These are phyloP conservation scores for Termitomyces sp. DNA, from an alignment of 768 basidiomycete species.

Conservation along the genomic window DNA sequence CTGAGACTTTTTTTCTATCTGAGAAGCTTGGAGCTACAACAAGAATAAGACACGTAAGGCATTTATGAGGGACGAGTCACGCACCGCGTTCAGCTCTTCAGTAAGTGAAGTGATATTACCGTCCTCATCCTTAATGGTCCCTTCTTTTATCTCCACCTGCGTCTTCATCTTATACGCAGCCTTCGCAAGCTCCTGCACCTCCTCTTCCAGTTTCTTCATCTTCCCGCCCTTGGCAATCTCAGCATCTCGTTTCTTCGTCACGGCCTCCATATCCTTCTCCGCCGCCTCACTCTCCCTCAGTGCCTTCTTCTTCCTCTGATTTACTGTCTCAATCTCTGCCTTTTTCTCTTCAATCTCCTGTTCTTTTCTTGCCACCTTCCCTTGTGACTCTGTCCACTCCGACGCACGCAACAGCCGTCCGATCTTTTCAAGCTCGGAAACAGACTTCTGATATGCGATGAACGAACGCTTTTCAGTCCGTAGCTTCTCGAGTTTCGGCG, in stretches of 20 bases:
- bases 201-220: constrained; percentile 78
- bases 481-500: constrained; percentile 88
- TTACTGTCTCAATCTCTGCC: constrained; percentile 38
- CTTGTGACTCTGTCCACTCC: constrained; percentile 72
- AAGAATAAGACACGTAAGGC: background rate
- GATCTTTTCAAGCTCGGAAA: constrained; percentile 81
- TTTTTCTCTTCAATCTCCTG: constrained; percentile 46
- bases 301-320: constrained; percentile 45
- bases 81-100: constrained; percentile 56
- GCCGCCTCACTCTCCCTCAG: constrained; percentile 52
- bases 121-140: constrained; percentile 75
- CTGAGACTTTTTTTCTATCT: constrained; percentile 54
- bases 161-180: constrained; percentile 77
- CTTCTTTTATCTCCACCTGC: constrained; percentile 77
- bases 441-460: constrained; percentile 86
- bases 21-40: constrained; percentile 47
- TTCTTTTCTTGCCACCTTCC: constrained; percentile 49
- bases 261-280: constrained; percentile 60
- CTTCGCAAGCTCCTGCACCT: constrained; percentile 73
- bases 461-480: constrained; percentile 85
- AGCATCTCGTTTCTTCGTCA: constrained; percentile 72
- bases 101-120: constrained; percentile 45
- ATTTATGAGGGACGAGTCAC: constrained; percentile 11
- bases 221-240: constrained; percentile 94
- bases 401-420: constrained; percentile 78